Evolutionary conservation across 805 yeast genomes (phyloP), one percentile per base, ranked within the genome.

Genomic region (Metschnikowia gelsemii): DNA sequence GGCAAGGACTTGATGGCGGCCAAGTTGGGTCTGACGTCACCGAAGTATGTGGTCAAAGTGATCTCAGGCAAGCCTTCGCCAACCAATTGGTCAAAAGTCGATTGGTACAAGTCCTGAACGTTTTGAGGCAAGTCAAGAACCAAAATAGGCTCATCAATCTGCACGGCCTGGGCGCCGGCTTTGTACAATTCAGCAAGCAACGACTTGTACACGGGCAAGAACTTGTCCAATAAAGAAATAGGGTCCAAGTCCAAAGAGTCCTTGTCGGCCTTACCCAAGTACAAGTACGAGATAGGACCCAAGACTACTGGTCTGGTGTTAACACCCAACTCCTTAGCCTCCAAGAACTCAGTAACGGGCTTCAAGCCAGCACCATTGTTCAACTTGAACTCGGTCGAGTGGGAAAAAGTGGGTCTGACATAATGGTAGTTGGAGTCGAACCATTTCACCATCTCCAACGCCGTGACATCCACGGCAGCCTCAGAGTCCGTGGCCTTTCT

Each of bases 381-480:
- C 71, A 93, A 85, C 79, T 93, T 90, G 87, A 93, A 93, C 63
- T 83, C 83, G 53, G 97, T 91, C 57, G 88, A 79, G 79, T 89
- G 82, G 43, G 96, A 86, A 79, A 93, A 90, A 57, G 99, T 93
- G 72, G 99, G 99, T 80, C 99, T 87, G 63, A 93, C 98, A 72
- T 93, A 93, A 75, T 93, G 99, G 87, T 93, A 93, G 88, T 93
- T 93, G 54, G 97, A 87, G 75, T 93, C 99, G 61, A 93, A 93
- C 99, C 99, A 93, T 80, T 93, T 93, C 59, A 93, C 99, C 99
- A 93, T 93, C 81, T 93, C 96, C 68, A 88, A 80, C 61, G 99
- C 99, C 51, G 98, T 91, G 49, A 93, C 99, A 72, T 93, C 99
- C 58, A 93, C 96, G 57, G 95, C 96, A 59, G 84, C 79, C 49